phyloP scores from a whole-genome alignment of 1,139 yeast species.

The Protomyces arabidopsidicola region DNA sequence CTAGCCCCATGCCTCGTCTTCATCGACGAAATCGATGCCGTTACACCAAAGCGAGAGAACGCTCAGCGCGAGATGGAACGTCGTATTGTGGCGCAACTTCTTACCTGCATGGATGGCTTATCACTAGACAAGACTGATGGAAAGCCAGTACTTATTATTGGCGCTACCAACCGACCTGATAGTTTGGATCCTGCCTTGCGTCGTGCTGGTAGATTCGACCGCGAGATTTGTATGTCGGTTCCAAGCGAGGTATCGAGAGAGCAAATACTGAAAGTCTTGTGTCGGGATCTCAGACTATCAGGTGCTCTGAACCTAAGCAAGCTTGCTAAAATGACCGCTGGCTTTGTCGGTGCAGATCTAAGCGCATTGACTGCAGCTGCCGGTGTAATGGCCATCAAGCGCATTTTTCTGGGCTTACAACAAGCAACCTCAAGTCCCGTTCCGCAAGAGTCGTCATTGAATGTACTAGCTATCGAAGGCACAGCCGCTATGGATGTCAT shows the following conservation, averaged over 20 bases:
- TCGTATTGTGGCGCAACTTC: slow-evolving; percentile 88
- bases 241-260: slow-evolving; percentile 83
- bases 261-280: slow-evolving; percentile 60
- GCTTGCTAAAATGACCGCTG: slow-evolving; percentile 91
- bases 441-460: neutral
- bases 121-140: slow-evolving; percentile 84
- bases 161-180: slow-evolving; percentile 97
- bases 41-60: slow-evolving; percentile 96
- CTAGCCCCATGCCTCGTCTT: slow-evolving; percentile 90
- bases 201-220: slow-evolving; percentile 93
- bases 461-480: neutral
- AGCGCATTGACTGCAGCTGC: slow-evolving; percentile 93
- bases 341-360: slow-evolving; percentile 96
- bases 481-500: neutral
- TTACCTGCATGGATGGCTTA: slow-evolving; percentile 90
- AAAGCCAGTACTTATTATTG: slow-evolving; percentile 89
- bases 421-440: neutral
- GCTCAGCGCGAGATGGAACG: slow-evolving; percentile 98
- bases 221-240: slow-evolving; percentile 88
- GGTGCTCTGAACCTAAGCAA: slow-evolving; percentile 66
- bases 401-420: slow-evolving; percentile 53
- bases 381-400: slow-evolving; percentile 87
- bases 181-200: slow-evolving; percentile 92
- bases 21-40: slow-evolving; percentile 95
- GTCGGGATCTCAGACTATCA: slow-evolving; percentile 55